phyloP scores from a whole-genome alignment of 106 monocot genomes.

The Dioscorea zingiberensis region DNA sequence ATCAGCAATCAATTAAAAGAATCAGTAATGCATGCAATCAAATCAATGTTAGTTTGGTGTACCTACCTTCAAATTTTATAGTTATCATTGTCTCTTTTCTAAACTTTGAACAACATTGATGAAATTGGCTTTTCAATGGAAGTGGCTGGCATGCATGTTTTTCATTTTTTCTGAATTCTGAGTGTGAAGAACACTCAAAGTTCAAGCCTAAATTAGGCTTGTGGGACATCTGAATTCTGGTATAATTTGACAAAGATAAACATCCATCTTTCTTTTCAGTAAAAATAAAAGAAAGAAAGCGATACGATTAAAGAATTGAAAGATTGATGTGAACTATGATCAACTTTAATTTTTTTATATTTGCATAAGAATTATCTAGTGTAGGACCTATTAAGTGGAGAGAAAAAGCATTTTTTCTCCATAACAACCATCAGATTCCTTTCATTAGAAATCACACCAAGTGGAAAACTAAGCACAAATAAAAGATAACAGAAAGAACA shows the following conservation, averaged over 20 bases:
- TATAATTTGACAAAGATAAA: no score
- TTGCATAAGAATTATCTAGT: no score
- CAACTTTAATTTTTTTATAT: no score
- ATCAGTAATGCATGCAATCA: no score
- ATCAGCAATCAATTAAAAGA: no score
- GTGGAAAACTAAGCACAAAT: not conserved
- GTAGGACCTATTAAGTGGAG: no score
- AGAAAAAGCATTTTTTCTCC: no score
- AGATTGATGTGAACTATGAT: no score
- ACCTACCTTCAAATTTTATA: not conserved
- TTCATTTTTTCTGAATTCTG: not conserved
- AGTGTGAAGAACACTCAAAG: not conserved
- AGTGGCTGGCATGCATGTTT: not conserved
- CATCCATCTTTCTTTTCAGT: not conserved
- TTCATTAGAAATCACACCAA: not conserved
- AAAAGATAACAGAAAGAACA: not conserved
- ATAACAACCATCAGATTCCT: not conserved
- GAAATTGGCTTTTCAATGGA: not conserved
- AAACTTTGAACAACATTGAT: not conserved
- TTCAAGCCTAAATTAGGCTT: no score
- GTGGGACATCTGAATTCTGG: no score
- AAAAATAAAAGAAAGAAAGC: not conserved
- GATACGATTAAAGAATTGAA: not conserved
- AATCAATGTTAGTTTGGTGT: not conserved
- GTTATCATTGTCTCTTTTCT: not conserved